Evolutionary conservation across 495 filamentous ascomycete genomes (phyloP).

Genomic region (Hypoxylon fragiforme): DNA sequence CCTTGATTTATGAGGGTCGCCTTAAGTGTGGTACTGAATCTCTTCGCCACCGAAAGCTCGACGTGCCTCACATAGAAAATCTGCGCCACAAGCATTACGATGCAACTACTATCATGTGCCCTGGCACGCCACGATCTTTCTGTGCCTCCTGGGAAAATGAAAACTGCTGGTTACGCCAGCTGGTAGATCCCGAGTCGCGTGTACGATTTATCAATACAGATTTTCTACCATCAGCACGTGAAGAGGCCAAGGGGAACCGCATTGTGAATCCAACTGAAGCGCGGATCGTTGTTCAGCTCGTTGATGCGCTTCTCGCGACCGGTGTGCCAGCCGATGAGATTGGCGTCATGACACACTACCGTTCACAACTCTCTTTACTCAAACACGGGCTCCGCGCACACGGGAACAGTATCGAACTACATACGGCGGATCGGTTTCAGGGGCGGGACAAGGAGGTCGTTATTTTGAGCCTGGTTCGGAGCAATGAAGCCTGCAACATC

Average conservation of each 20-base stretch:
- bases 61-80: constrained; percentile 53
- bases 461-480: constrained; percentile 81
- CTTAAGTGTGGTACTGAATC: constrained; percentile 84
- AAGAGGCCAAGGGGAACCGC: constrained; percentile 74
- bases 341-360: constrained; percentile 98
- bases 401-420: constrained; percentile 73
- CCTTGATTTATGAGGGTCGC: constrained; percentile 84
- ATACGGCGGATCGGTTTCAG: constrained; percentile 95
- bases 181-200: constrained; percentile 68
- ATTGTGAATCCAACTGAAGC: constrained; percentile 85
- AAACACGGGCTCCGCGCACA: constrained; percentile 47
- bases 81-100: constrained; percentile 61
- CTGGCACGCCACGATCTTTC: constrained; percentile 42
- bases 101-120: constrained; percentile 41
- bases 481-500: constrained; percentile 75
- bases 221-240: constrained; percentile 63
- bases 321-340: constrained; percentile 78
- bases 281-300: constrained; percentile 72
- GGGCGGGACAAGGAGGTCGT: constrained; percentile 93
- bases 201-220: constrained; percentile 92
- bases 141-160: constrained; percentile 56
- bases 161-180: constrained; percentile 81
- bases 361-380: constrained; percentile 73
- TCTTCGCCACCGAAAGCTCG: constrained; percentile 68
- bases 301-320: constrained; percentile 70